phyloP scores from a whole-genome alignment of 169 alveolate genomes.

The Toxoplasma gondii region DNA sequence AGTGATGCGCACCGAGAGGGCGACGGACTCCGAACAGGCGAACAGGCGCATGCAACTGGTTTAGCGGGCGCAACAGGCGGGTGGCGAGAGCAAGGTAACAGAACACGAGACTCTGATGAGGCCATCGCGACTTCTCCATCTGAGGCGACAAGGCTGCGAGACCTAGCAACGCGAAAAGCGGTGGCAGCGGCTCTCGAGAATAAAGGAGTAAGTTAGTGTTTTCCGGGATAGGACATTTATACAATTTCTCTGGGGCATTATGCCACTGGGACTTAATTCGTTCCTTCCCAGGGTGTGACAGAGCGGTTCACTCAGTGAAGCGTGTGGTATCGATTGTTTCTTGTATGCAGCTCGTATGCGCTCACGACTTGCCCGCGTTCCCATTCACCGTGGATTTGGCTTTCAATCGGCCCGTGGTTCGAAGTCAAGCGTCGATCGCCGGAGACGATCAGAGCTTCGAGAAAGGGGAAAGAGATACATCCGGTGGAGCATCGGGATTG shows the following conservation, averaged over 20 bases:
- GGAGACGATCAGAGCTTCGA: background rate
- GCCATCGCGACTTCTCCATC: background rate
- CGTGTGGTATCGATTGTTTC: no score
- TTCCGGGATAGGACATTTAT: background rate
- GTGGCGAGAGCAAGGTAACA: background rate
- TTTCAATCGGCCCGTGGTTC: background rate
- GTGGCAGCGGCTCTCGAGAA: background rate
- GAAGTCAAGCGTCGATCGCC: no score
- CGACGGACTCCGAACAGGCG: background rate
- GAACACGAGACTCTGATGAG: background rate
- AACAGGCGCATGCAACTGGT: background rate
- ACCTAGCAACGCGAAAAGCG: background rate
- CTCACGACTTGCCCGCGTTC: background rate
- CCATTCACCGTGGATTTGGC: slow-evolving; percentile 24
- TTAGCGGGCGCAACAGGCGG: background rate
- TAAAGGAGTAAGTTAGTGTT: background rate
- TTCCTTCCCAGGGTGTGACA: no score
- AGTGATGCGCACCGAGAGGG: background rate
- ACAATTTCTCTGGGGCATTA: no score
- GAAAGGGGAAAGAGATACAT: no score
- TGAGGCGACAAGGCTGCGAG: background rate
- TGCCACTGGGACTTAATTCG: no score
- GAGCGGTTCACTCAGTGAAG: no score
- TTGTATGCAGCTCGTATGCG: background rate
- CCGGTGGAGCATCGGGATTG: no score